Conservation (phyloP, 1,284 basidiomycete genomes). For the Taiwanofungus camphoratus region DNA sequence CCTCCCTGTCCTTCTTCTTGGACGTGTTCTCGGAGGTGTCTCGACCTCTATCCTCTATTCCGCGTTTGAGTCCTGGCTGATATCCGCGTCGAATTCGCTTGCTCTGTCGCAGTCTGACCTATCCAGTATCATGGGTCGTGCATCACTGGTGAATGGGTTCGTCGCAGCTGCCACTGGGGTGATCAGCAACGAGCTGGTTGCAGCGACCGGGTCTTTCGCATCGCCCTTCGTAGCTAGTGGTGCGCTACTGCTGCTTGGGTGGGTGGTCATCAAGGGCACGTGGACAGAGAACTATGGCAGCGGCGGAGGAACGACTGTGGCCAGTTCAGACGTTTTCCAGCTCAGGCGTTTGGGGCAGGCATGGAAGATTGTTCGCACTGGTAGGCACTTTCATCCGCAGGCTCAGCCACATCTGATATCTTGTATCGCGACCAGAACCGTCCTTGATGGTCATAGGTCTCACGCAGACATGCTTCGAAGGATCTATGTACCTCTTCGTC, state of each 20-base stretch:
- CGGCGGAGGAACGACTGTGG: conserved; percentile 28
- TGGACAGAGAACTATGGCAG: conserved; percentile 70
- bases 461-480: conserved; percentile 74
- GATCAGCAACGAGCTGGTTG: conserved; percentile 56
- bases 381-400: conserved; percentile 29
- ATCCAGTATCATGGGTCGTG: conserved; percentile 65
- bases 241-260: conserved; percentile 45
- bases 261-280: conserved; percentile 46
- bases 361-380: conserved; percentile 50
- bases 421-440: conserved; percentile 38
- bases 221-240: conserved; percentile 65
- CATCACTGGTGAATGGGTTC: conserved; percentile 66
- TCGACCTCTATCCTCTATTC: conserved; percentile 73
- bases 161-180: conserved; percentile 64
- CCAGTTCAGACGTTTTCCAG: conserved; percentile 41
- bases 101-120: conserved; percentile 52
- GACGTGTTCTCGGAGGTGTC: conserved; percentile 60
- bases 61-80: conserved; percentile 70
- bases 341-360: conserved; percentile 48
- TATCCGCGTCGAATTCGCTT: conserved; percentile 49
- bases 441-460: conserved; percentile 62
- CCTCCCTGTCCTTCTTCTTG: conserved; percentile 53
- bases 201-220: conserved; percentile 40
- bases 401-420: neutral
- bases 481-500: conserved; percentile 79